phyloP scores from a whole-genome alignment of 1,284 basidiomycete species.

The Fistulinella cinereoalba region DNA sequence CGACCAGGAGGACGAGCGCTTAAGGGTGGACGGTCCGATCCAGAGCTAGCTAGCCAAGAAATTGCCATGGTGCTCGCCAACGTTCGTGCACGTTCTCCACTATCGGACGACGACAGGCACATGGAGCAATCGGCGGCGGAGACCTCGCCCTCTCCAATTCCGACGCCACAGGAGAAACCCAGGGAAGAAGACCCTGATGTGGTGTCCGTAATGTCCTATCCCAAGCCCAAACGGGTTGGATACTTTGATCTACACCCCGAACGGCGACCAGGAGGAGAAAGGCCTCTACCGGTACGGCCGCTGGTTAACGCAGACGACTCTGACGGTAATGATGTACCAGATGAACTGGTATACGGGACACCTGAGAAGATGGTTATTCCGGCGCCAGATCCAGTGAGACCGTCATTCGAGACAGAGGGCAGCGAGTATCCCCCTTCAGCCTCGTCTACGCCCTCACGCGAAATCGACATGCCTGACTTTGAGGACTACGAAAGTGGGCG shows the following conservation, averaged over 20 bases:
- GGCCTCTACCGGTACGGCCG: slow-evolving; percentile 29
- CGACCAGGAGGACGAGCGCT: slow-evolving; percentile 31
- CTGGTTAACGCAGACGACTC: slow-evolving; percentile 31
- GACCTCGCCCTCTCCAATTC: neutral
- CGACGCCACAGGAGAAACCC: slow-evolving; percentile 29
- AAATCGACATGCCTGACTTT: slow-evolving; percentile 34
- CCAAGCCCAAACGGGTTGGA: slow-evolving; percentile 44
- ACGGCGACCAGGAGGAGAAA: slow-evolving; percentile 34
- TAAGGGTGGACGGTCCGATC: slow-evolving; percentile 51
- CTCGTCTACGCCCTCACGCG: slow-evolving; percentile 26
- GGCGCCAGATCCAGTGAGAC: slow-evolving; percentile 27
- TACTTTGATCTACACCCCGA: slow-evolving; percentile 73
- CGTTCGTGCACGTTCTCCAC: slow-evolving; percentile 53
- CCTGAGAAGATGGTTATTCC: slow-evolving; percentile 20
- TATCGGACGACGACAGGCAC: slow-evolving; percentile 41
- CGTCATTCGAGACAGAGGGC: slow-evolving; percentile 33
- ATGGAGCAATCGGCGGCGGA: slow-evolving; percentile 6
- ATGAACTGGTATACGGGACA: slow-evolving; percentile 32
- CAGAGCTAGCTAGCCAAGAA: slow-evolving; percentile 69
- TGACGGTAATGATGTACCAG: slow-evolving; percentile 35
- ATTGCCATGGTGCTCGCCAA: slow-evolving; percentile 67
- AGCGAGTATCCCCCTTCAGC: slow-evolving; percentile 35
- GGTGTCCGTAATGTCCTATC: slow-evolving; percentile 36
- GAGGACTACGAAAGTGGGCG: slow-evolving; percentile 36
- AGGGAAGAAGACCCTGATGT: slow-evolving; percentile 36